These are phyloP conservation scores for Cutaneotrichosporon sp. DNA, from an alignment of 1,284 basidiomycete genomes.

Conservation along the genomic window DNA sequence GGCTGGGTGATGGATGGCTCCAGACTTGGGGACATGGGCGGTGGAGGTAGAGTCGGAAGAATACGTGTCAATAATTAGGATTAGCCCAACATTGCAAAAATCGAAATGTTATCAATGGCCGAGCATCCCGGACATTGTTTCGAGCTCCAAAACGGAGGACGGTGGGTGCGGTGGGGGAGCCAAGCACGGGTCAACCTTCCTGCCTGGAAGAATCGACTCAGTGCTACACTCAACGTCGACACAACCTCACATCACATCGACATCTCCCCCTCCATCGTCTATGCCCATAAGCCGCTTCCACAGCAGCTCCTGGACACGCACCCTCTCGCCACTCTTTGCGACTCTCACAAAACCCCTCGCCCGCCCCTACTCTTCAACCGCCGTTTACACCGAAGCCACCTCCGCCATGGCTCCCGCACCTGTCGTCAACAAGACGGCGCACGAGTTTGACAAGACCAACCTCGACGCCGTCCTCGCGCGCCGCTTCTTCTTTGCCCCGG, in stretches of 20 bases:
- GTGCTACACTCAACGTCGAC: not conserved
- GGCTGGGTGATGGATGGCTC: no score
- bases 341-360: conserved; percentile 5
- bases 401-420: conserved; percentile 28
- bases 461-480: conserved; percentile 87
- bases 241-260: not conserved
- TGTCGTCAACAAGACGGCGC: conserved; percentile 76
- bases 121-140: not conserved
- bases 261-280: conserved; percentile 3
- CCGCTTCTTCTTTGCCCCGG: conserved; percentile 96
- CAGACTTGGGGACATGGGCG: no score
- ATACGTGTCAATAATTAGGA: not conserved
- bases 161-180: not conserved
- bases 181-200: not conserved
- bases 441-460: conserved; percentile 83
- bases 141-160: not conserved
- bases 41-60: not conserved
- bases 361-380: not conserved
- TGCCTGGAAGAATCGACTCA: conserved; percentile 4
- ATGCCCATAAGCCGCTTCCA: conserved; percentile 21
- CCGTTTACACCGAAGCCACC: not conserved
- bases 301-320: conserved; percentile 21
- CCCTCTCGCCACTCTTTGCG: conserved; percentile 12
- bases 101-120: not conserved
- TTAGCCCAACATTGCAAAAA: not conserved